Evolutionary conservation across 139 green algal genomes (phyloP), one percentile per base, ranked within the genome.

Genomic region (Coelastrella sp.): DNA sequence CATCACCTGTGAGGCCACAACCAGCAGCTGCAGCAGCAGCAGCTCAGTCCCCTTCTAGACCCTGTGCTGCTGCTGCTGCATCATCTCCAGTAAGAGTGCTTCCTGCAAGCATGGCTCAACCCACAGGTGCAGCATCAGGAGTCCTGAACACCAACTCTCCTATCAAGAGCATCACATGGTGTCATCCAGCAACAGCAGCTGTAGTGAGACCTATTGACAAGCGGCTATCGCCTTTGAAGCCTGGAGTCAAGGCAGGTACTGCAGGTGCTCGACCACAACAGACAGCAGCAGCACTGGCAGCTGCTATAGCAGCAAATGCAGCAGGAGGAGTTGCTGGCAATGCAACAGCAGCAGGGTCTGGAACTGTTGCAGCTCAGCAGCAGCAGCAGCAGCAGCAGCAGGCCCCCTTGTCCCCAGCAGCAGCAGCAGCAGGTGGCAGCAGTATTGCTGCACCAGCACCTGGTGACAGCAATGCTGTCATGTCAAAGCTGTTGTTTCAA

Each of bases 341-440:
- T 21, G 66, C 66, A 34, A 35, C 66, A 50, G 66, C 9, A 50
- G 66, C 66, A 51, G 66, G 35, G 50, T 34, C 32, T 40, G 66
- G 27, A 74, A 74, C 5, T 48, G 50, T 48, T 15, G 5, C 4
- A 51, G 34, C 7, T 9, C 0, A 30, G 27, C 62, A 41, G 25
- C 5, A 41, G 62, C 62, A 45, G 34, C 66, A 74, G 35, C 66
- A 27, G 17, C 66, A 50, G 35, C 66, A 51, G 35, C 66, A 35
- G 35, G 32, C n/a, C n/a, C n/a, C n/a, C n/a, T n/a, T n/a, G n/a
- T n/a, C n/a, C n/a, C n/a, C 66, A 74, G 35, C 66, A 27, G 17
- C 66, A 50, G 35, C 66, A 51, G 35, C 66, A 35, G 35, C 66
- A 74, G 35, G 35, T 50, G 66, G 66, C 66, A 34, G 66, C 34